A percentile compares a stretch with the other conserved stretches of the same genome.
These are phyloP conservation scores for Suhomyces sp. DNA, from an alignment of 805 yeast genomes.

Conservation along the genomic window DNA sequence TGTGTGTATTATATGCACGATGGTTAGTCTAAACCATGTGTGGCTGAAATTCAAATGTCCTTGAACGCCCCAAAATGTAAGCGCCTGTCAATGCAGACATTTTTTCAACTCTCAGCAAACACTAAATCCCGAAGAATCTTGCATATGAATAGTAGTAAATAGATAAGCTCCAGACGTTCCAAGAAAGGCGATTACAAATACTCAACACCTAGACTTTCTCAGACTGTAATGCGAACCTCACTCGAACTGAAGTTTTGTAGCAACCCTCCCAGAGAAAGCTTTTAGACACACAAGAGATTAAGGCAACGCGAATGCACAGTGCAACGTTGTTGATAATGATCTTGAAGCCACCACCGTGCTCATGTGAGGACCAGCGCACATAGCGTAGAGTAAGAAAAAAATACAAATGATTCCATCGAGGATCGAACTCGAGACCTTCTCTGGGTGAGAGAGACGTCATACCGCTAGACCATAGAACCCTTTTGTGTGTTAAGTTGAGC, in stretches of 20 bases:
- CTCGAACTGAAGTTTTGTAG: no score
- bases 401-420: constrained; percentile 13
- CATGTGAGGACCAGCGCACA: not conserved
- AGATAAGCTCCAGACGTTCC: not conserved
- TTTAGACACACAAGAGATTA: no score
- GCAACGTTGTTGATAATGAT: no score
- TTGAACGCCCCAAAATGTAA: not conserved
- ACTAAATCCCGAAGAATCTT: not conserved
- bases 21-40: not conserved
- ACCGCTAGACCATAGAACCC: constrained; percentile 15
- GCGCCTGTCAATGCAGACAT: not conserved
- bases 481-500: not conserved
- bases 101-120: not conserved
- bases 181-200: no score
- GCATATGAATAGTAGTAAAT: not conserved
- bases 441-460: constrained; percentile 17
- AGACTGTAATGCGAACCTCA: no score
- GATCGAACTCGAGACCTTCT: constrained; percentile 17
- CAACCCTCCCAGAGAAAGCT: no score
- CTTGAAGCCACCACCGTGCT: not conserved
- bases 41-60: not conserved
- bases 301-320: no score
- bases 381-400: not conserved
- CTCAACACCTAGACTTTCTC: no score
- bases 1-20: not conserved